Conservation (phyloP, 208 protist species). For the Crithidia mellificae region DNA sequence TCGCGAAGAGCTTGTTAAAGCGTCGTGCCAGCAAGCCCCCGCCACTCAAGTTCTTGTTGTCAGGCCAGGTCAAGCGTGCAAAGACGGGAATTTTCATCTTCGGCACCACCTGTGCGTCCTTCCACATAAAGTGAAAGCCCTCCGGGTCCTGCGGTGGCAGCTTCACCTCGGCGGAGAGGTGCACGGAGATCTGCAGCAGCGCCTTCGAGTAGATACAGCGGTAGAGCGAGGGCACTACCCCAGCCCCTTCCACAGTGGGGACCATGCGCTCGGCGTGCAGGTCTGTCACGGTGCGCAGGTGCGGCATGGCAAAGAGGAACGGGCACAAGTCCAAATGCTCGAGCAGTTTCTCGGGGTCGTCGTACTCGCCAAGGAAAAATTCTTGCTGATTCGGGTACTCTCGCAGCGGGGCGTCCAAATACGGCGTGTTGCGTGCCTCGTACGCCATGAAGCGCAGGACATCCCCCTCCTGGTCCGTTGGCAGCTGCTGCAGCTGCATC, state of each 20-base stretch:
- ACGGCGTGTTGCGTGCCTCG: constrained; percentile 78
- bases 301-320: constrained; percentile 78
- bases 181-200: constrained; percentile 79
- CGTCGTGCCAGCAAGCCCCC: constrained; percentile 64
- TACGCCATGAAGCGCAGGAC: constrained; percentile 83
- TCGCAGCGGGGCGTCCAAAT: constrained; percentile 67
- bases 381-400: constrained; percentile 86
- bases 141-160: constrained; percentile 88
- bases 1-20: constrained; percentile 72
- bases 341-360: constrained; percentile 82
- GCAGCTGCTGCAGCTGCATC: constrained; percentile 73
- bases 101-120: constrained; percentile 81
- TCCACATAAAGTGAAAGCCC: constrained; percentile 83
- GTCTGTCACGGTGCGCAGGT: constrained; percentile 82
- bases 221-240: constrained; percentile 81
- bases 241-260: constrained; percentile 79
- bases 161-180: constrained; percentile 91
- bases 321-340: constrained; percentile 89
- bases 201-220: constrained; percentile 89
- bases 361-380: constrained; percentile 88
- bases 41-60: constrained; percentile 65
- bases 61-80: constrained; percentile 81
- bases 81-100: constrained; percentile 89
- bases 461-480: constrained; percentile 47
- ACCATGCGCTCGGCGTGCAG: constrained; percentile 73